These are phyloP conservation scores for Suillus ampliporus DNA, from an alignment of 768 basidiomycete genomes.

Conservation along the genomic window DNA sequence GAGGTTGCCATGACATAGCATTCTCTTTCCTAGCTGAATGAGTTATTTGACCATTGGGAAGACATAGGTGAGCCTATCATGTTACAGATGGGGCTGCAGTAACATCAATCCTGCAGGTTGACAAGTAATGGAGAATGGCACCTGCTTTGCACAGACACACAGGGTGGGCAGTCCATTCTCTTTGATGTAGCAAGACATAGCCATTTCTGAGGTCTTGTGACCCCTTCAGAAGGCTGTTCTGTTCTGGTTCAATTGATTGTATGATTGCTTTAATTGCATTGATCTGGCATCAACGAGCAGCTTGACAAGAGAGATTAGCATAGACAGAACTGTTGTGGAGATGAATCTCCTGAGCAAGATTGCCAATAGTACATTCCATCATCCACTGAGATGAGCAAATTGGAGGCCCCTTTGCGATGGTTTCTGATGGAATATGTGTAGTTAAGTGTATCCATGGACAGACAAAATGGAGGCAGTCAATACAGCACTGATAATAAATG, in stretches of 20 bases:
- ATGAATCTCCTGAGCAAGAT: constrained; percentile 30
- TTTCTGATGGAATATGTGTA: constrained; percentile 30
- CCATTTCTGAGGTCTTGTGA: constrained; percentile 18
- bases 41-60: constrained; percentile 31
- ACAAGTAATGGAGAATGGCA: too few relatives aligned
- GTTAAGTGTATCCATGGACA: constrained; percentile 32
- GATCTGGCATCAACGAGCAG: constrained; percentile 24
- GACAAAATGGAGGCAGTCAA: constrained; percentile 35
- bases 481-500: constrained; percentile 29
- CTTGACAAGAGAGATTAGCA: constrained; percentile 32
- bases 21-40: constrained; percentile 36
- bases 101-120: too few relatives aligned
- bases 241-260: neutral
- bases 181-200: constrained; percentile 15
- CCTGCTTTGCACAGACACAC: too few relatives aligned
- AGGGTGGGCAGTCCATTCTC: neutral
- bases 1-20: constrained; percentile 19
- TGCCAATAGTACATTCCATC: constrained; percentile 34
- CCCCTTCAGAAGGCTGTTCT: neutral
- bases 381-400: constrained; percentile 34
- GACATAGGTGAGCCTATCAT: constrained; percentile 24
- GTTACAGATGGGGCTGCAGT: neutral
- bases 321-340: constrained; percentile 28
- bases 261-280: constrained; percentile 14
- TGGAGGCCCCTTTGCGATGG: constrained; percentile 26